phyloP scores from a whole-genome alignment of 768 basidiomycete genomes.

The Mycena alexandri region DNA sequence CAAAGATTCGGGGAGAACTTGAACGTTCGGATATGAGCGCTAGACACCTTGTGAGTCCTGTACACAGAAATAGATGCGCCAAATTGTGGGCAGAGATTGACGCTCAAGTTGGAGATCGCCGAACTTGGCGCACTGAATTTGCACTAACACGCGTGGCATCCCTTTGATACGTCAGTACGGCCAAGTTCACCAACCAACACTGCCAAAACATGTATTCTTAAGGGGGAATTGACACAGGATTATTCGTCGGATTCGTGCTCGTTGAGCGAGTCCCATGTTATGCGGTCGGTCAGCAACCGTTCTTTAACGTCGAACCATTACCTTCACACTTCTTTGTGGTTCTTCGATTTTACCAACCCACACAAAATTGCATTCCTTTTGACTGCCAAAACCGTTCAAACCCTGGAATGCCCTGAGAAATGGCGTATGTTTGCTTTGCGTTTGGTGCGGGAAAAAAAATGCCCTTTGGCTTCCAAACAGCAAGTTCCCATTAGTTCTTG shows the following conservation, averaged over 20 bases:
- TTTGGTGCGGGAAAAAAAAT: too few species aligned
- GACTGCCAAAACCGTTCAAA: too few species aligned
- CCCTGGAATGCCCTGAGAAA: too few species aligned
- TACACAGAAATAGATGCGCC: constrained; percentile 8
- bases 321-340: background rate
- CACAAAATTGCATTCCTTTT: too few species aligned
- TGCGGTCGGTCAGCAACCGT: too few species aligned
- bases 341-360: background rate
- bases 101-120: constrained; percentile 20
- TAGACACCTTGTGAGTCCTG: background rate
- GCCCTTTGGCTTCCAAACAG: too few species aligned
- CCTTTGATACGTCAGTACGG: constrained; percentile 2
- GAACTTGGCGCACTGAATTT: constrained; percentile 12
- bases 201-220: constrained; percentile 11
- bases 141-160: background rate
- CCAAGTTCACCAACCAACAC: too few species aligned
- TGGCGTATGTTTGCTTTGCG: too few species aligned
- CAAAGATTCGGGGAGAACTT: constrained; percentile 3
- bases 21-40: background rate
- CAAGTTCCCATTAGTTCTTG: too few species aligned
- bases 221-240: constrained; percentile 4
- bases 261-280: background rate
- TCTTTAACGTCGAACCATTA: too few species aligned
- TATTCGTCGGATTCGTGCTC: constrained; percentile 1
- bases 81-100: constrained; percentile 17